phyloP scores from a whole-genome alignment of 148 eudicot species.

The Chenopodium formosanum region DNA sequence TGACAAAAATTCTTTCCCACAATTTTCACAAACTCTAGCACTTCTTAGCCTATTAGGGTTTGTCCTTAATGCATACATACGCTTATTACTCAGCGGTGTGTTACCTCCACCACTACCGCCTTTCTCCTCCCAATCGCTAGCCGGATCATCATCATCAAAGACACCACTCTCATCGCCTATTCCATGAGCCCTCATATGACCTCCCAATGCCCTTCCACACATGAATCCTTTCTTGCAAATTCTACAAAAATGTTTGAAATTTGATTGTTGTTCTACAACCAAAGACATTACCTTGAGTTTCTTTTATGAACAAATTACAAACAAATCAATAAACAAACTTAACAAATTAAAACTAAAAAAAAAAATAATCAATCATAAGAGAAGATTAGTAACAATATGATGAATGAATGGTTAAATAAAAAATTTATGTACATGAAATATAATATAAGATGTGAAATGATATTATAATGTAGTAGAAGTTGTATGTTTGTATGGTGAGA shows the following conservation, averaged over 20 bases:
- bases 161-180: conserved; percentile 60
- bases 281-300: conserved; percentile 46
- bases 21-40: conserved; percentile 61
- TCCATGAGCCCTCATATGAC: conserved; percentile 97
- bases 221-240: conserved; percentile 84
- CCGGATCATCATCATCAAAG: conserved; percentile 58
- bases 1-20: conserved; percentile 73
- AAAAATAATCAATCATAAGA: background rate
- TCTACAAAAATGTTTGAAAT: conserved; percentile 77
- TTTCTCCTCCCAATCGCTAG: conserved; percentile 72
- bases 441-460: background rate
- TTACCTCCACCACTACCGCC: conserved; percentile 31
- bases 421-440: background rate
- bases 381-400: background rate
- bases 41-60: conserved; percentile 73
- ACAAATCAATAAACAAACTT: background rate
- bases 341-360: background rate
- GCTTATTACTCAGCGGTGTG: conserved; percentile 39
- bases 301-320: background rate
- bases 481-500: conserved; percentile 53
- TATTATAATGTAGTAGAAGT: conserved; percentile 24
- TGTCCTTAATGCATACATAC: conserved; percentile 74
- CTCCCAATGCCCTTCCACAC: conserved; percentile 95
- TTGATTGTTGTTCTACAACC: conserved; percentile 49
- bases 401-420: background rate